Percentiles rank a stretch among this genome's conserved stretches.
These are phyloP conservation scores for Globisporangium paroecandrum DNA, from an alignment of 352 stramenopile species.

Conservation along the genomic window DNA sequence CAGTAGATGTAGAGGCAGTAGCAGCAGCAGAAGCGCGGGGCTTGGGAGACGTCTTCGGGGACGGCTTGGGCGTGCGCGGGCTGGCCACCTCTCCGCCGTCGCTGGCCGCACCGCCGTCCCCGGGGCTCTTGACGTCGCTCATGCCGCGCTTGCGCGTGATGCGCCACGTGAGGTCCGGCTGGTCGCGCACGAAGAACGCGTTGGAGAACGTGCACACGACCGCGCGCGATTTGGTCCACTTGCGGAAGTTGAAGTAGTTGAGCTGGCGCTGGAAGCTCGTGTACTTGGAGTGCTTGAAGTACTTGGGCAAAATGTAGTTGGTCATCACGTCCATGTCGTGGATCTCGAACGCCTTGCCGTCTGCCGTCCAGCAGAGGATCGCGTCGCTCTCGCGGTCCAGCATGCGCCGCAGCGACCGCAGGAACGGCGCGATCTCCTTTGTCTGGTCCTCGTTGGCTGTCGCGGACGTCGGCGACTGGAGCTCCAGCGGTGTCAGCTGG, in stretches of 20 bases:
- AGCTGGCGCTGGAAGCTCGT: conserved; percentile 88
- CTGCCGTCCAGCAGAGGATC: conserved; percentile 53
- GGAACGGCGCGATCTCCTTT: conserved; percentile 60
- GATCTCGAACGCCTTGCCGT: conserved; percentile 64
- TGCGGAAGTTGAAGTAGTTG: conserved; percentile 91
- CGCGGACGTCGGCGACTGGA: no score
- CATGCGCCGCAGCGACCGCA: conserved; percentile 54
- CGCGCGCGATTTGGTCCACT: conserved; percentile 73
- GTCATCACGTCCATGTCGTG: conserved; percentile 72
- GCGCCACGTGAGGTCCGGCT: conserved; percentile 53
- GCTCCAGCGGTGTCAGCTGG: not conserved
- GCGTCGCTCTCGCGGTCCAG: conserved; percentile 48
- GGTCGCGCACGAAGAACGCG: conserved; percentile 56
- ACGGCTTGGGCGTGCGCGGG: conserved; percentile 14
- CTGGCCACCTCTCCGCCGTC: conserved; percentile 1
- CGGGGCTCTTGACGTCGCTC: conserved; percentile 17
- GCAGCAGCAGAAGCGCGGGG: not conserved
- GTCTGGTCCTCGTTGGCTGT: conserved; percentile 18
- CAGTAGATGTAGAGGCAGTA: not conserved
- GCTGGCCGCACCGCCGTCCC: not conserved
- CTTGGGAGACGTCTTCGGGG: conserved; percentile 11
- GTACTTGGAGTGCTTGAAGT: conserved; percentile 91
- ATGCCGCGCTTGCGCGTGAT: conserved; percentile 60
- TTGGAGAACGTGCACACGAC: conserved; percentile 80
- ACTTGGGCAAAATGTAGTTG: conserved; percentile 81